Base-by-base conservation (phyloP, 2,329 filamentous ascomycete genomes). In the Arthrobotrys sphaeroides region DNA sequence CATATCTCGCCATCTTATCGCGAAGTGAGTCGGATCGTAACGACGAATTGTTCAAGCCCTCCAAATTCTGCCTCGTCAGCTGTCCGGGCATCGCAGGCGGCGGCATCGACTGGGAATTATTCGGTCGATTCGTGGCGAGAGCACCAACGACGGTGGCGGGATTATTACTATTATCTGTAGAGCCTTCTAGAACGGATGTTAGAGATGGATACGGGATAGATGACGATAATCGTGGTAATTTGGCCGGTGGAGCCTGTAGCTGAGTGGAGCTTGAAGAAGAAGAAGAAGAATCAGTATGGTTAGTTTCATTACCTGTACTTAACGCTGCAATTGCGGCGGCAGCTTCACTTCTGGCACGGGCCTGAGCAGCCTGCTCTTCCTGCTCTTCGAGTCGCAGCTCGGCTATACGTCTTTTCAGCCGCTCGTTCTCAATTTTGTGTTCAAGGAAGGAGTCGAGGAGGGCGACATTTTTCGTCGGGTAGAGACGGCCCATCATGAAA, bases 401-500 rank as follows among this genome's bases (percentile, higher is more conserved):
- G 16, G 90, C 89, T 77, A 98, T 96, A 45, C 92, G 89, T 79
- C 92, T 91, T 80, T 89, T 89, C 55, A 98, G 83, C 3, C 94
- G 88, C 84, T 97, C 93, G 80, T 97, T 97, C 82, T 97, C 94
- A 65, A 97, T 94, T 83, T 97, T 97, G 84, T 97, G 94, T 82
- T 98, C 94, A 26, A 98, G 85, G 80, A 97, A 97, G 0, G 93
- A 96, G 83, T 98, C 94, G 18, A 97, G 86, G 9, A 97, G 86
- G 2, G 88, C 88, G 0, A 93, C 90, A 81, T 94, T 96, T 83
- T 91, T 94, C 28, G 91, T 96, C 3, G 93, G 93, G 82, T 97
- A 97, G 0, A 92, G 92, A 18, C 94, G 88, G 6, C 92, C 90
- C 89, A 96, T 94, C 85, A 98, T 91, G 82, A 97, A 97, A 79